Evolutionary conservation across 306 rosid species (phyloP).

Genomic region (apple (Malus domestica)): ASM211411v1 NC_041789.1:10068501-10069000

Average conservation of each 20-base stretch:
- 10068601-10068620: conserved; percentile 23
- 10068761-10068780: conserved; percentile 1
- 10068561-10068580: conserved; percentile 65
- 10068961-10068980: conserved; percentile 8
- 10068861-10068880: conserved; percentile 23
- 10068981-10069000: not conserved
- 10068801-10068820: conserved; percentile 20
- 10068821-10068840: conserved; percentile 37
- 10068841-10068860: conserved; percentile 22
- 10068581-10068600: conserved; percentile 54
- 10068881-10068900: conserved; percentile 26
- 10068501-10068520: not conserved
- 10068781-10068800: conserved; percentile 8
- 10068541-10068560: conserved; percentile 32
- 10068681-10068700: conserved; percentile 5
- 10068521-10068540: not conserved
- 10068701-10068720: conserved; percentile 42
- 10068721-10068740: conserved; percentile 31
- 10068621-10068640: not conserved
- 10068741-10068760: conserved; percentile 20
- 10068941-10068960: conserved; percentile 22
- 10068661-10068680: conserved; percentile 37
- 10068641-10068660: conserved; percentile 14
- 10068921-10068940: conserved; percentile 9
- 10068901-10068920: conserved; percentile 10